Base-by-base conservation (phyloP, 2,329 filamentous ascomycete species). In the Monilinia aucupariae region DNA sequence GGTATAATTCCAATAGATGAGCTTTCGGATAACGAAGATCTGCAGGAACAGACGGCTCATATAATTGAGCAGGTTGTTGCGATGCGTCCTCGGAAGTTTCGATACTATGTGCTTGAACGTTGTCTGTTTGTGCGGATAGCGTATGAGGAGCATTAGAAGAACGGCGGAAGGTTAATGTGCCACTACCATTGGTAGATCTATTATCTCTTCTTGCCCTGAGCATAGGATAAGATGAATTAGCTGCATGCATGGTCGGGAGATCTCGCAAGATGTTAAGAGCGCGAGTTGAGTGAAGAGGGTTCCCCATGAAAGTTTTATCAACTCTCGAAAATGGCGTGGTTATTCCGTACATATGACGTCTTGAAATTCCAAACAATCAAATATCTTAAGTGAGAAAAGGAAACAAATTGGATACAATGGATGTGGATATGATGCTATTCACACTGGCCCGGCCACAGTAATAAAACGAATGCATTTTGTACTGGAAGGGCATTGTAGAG, bases 1-100 rank as follows among this genome's bases (percentile, higher is more conserved):
- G 85, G 76, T 85, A 93, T 68, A 96, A 83, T 62, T 86, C 84
- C 64, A 96, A 79, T 66, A 97, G 79, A 68, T 96, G 85, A 41
- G 76, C 74, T 52, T 74, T 73, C 54, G 75, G 71, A 69, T 72
- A 73, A 39, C 73, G 70, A 43, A 55, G 65, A 64, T 75, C 72
- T 67, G 71, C 69, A 55, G 59, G 59, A 12, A 47, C 50, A 66
- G 75, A 70, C 70, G 76, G 68, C 65, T 81, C 68, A 76, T 75
- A 65, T 72, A 74, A 72, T 78, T 77, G 74, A 75, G 75, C 68
- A 77, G 48, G 30, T 27, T 62, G 73, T 65, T 54, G 71, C 71
- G 61, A 73, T 64, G 69, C 67, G 32, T 68, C 64, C 12, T 62
- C 61, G 53, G 68, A 65, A 54, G 64, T 66, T 48, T 73, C 71